These are phyloP conservation scores for Colletotrichum sp. DNA, from an alignment of 2,329 filamentous ascomycete genomes.

Conservation along the genomic window DNA sequence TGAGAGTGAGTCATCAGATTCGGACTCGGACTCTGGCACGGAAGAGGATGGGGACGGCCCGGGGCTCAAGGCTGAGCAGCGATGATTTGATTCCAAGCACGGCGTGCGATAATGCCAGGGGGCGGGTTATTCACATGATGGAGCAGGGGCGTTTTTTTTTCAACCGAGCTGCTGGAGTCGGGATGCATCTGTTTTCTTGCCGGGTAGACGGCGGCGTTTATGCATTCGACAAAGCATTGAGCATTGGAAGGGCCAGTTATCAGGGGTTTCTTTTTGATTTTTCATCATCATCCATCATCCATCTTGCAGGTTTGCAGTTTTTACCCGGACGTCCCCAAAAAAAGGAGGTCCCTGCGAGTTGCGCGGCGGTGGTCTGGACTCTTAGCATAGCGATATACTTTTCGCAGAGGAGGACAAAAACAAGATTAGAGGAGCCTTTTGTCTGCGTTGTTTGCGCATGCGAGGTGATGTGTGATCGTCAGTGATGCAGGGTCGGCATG, in stretches of 20 bases:
- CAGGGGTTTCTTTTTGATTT: background rate
- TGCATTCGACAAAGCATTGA: background rate
- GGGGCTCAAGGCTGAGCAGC: background rate
- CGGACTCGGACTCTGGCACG: slow-evolving; percentile 1
- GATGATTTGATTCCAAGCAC: background rate
- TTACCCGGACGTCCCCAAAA: background rate
- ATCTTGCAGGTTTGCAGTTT: background rate
- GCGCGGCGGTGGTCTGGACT: background rate
- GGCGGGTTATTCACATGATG: background rate
- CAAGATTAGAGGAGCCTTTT: background rate
- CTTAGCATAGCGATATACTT: background rate
- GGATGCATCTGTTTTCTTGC: background rate
- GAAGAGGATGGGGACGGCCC: background rate
- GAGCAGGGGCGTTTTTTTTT: background rate
- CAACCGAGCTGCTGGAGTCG: background rate
- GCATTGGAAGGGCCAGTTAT: background rate
- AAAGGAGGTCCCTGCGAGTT: background rate
- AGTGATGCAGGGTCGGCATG: background rate
- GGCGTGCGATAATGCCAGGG: background rate
- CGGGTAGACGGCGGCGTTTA: background rate
- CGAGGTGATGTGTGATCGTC: background rate
- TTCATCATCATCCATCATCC: background rate
- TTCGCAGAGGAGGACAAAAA: background rate
- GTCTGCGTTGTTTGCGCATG: background rate
- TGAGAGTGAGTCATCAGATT: background rate